A percentile compares a stretch with the other conserved stretches of the same genome.
Conservation (phyloP, 2,329 filamentous ascomycete genomes). For the Ophidiomyces ophidiicola region DNA sequence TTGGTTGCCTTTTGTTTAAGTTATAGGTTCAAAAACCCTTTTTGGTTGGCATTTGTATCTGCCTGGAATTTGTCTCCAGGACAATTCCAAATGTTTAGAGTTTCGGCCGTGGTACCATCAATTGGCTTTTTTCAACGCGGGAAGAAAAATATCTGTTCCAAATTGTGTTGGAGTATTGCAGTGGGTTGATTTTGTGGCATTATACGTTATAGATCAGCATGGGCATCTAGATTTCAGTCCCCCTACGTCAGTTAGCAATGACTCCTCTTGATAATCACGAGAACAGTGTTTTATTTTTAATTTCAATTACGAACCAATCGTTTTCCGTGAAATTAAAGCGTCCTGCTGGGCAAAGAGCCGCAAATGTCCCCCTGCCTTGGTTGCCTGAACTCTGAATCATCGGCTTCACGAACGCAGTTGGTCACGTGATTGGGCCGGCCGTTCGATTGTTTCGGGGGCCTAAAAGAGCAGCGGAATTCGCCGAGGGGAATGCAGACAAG, state of each 20-base stretch:
- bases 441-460: neutral
- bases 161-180: neutral
- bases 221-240: neutral
- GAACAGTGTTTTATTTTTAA: neutral
- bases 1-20: no score
- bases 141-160: no score
- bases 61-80: neutral
- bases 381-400: no score
- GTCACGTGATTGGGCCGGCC: neutral
- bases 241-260: neutral
- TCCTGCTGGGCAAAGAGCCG: no score
- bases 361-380: no score
- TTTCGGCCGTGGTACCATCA: no score
- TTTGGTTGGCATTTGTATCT: no score
- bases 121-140: no score
- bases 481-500: neutral
- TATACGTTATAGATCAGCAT: no score
- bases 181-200: neutral
- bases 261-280: neutral
- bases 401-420: neutral
- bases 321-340: neutral
- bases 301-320: neutral
- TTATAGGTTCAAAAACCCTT: no score
- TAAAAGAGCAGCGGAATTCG: conserved; percentile 5
- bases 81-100: no score